Base-by-base conservation (phyloP, 2,329 filamentous ascomycete genomes). In the Paecilomyces variotii region DNA sequence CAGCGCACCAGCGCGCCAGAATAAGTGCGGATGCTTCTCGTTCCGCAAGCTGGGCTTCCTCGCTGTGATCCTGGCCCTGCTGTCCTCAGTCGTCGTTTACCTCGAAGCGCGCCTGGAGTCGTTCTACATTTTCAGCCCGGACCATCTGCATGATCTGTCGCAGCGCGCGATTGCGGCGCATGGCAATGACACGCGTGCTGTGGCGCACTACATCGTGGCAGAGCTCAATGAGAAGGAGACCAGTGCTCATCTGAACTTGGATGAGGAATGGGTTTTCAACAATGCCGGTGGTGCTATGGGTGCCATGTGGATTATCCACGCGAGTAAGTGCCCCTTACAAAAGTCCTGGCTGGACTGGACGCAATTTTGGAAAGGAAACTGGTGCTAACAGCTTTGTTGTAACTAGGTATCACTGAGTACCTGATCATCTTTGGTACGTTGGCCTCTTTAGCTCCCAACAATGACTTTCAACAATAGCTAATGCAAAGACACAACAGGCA, bases 261-360 rank as follows among this genome's bases (percentile, higher is more conserved):
- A 87, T 60, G 85, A 93, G 76, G 88, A 93, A 74, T 96, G 90
- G 90, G 81, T 95, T 53, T 93, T 96, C 69, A 96, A 95, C 81
- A 95, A 95, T 70, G 90, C 90, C 56, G 91, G 91, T 56, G 91
- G 91, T 63, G 90, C 90, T 56, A 96, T 95, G 91, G 91, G 91
- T 58, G 89, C 84, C 69, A 94, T 95, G 91, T 91, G 90, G 74
- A 87, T 95, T 64, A 87, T 95, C 67, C 91, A 95, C 72, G 89
- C 90, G 60, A 92, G 88, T 88, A 74, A 72, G 85, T n/a, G 39
- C 35, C 35, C 14, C 35, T 39, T 39, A n/a, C 12, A 39, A n/a
- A 19, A 45, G n/a, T 45, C 35, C 5, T 24, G 35, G 12, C 14
- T 10, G 35, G 14, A 14, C n/a, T 19, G 39, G 4, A 45, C 9